A percentile compares a stretch with the other conserved stretches of the same genome.
phyloP scores from a whole-genome alignment of 108 stramenopile genomes.

The Skeletonema marinoi region DNA sequence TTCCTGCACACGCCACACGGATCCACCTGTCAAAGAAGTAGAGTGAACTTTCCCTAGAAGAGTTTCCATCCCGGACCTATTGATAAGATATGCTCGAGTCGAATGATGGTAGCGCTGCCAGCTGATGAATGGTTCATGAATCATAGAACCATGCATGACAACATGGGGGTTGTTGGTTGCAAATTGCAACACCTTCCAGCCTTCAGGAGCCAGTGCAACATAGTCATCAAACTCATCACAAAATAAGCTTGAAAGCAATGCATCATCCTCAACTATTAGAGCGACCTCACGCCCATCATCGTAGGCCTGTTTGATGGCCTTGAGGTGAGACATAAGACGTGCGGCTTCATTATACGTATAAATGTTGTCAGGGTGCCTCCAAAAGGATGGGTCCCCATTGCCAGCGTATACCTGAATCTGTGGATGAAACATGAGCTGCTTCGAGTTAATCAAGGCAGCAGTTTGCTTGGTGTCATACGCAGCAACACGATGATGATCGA shows the following conservation, averaged over 20 bases:
- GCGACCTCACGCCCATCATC: background rate
- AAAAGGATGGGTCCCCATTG: background rate
- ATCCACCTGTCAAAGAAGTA: background rate
- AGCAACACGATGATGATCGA: background rate
- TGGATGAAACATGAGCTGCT: background rate
- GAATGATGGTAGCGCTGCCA: background rate
- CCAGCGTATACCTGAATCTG: background rate
- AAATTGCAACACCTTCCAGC: slow-evolving; percentile 5
- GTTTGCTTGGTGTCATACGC: background rate
- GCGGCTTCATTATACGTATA: no score
- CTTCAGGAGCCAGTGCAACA: background rate
- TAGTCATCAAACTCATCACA: background rate
- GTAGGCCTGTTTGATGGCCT: background rate
- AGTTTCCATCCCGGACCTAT: background rate
- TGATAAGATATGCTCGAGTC: background rate
- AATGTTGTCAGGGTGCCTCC: no score
- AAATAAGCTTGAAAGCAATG: background rate
- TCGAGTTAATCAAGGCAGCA: background rate
- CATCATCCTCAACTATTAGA: slow-evolving; percentile 2
- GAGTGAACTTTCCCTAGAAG: background rate
- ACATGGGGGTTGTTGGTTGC: background rate
- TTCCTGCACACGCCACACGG: background rate
- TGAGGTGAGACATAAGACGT: no score
- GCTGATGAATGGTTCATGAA: background rate
- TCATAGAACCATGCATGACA: background rate